phyloP scores from a whole-genome alignment of 2,329 filamentous ascomycete species.

The Phialophora macrospora region DNA sequence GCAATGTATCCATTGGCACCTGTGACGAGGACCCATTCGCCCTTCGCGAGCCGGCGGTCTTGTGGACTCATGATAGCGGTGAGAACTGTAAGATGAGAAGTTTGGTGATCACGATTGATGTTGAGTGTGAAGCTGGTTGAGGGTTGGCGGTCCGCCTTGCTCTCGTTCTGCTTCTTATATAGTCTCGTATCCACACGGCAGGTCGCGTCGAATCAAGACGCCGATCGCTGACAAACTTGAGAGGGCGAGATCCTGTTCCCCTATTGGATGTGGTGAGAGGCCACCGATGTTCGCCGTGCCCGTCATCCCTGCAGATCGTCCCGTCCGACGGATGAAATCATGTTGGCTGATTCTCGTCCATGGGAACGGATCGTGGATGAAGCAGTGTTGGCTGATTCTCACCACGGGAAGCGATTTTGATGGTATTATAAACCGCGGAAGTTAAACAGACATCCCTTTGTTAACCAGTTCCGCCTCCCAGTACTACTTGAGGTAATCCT shows the following conservation, averaged over 20 bases:
- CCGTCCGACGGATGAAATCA: background rate
- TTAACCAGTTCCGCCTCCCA: no score
- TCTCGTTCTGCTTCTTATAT: background rate
- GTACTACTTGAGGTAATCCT: no score
- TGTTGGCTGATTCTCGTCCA: background rate
- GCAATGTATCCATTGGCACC: slow-evolving; percentile 55
- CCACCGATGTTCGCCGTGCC: background rate
- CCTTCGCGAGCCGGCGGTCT: background rate
- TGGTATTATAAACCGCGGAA: no score
- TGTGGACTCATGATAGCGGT: background rate
- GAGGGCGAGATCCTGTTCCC: no score
- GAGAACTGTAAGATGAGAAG: background rate
- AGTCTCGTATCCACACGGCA: background rate
- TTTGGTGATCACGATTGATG: background rate
- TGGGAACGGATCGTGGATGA: no score
- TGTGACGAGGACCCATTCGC: slow-evolving; percentile 47
- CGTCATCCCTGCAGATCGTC: no score
- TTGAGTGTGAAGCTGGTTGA: background rate
- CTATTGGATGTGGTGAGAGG: background rate
- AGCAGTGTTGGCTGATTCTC: background rate
- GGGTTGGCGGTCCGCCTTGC: background rate
- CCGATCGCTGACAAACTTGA: background rate
- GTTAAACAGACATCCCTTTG: no score
- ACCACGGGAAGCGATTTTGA: no score
- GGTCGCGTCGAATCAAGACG: background rate